Base-by-base conservation (phyloP, 2,329 filamentous ascomycete genomes). In the Diplocarpon mali region DNA sequence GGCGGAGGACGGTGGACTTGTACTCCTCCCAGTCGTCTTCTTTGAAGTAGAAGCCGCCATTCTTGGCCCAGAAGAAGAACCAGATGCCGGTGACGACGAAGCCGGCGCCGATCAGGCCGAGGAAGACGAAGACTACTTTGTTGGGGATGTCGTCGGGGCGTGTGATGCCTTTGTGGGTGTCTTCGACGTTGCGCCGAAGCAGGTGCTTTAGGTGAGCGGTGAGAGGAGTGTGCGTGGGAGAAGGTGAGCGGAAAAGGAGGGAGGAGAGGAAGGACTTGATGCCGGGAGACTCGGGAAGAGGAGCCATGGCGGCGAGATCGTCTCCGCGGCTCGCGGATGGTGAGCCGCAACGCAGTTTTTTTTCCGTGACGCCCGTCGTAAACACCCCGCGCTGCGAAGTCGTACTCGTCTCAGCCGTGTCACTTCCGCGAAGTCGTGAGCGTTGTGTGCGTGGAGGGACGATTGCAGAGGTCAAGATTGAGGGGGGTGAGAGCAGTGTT, bases 41-140 rank as follows among this genome's bases (percentile, higher is more conserved):
- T 38, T 75, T 75, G 72, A 88, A 96, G 52, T 84, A 70, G 69
- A 96, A 95, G 12, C 92, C 92, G 50, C 92, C 92, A 57, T 96
- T 95, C 67, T 85, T 90, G 46, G 90, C 90, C 84, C 86, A 93
- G 73, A 94, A 94, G 75, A 98, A 96, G 74, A 98, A 95, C 89
- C 92, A 98, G 60, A 96, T 87, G 17, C 73, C 76, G 0, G 71
- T 75, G 3, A 85, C 47, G 17, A 51, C 53, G 17, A 60, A 56
- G 34, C 57, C 57, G 7, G 52, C 52, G 20, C 57, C 59, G 14
- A 56, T 61, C 40, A 55, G 57, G 13, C 50, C 59, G 15, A 56
- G 95, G 1, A 96, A 69, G 0, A 83, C 81, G 60, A 96, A 85
- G 57, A 95, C 78, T 47, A 79, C 85, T 15, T 72, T 75, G 59